Percentiles rank a stretch among this genome's conserved stretches.
Conservation (phyloP, 2,329 filamentous ascomycete species). For the Fusarium nodosum region DNA sequence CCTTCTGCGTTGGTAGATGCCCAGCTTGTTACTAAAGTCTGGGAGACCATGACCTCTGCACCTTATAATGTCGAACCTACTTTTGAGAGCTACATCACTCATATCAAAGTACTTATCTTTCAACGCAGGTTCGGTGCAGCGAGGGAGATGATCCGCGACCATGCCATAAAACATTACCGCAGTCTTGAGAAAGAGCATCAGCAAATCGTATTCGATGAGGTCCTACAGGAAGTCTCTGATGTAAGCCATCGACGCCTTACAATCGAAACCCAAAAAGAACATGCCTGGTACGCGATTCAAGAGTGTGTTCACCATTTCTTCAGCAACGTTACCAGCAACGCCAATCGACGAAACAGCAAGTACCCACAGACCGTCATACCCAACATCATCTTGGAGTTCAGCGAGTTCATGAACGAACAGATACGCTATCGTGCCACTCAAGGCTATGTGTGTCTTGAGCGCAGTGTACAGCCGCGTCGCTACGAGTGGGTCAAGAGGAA, state of each 20-base stretch:
- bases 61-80: conserved; percentile 70
- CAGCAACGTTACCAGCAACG: conserved; percentile 43
- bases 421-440: conserved; percentile 54
- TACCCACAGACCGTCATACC: conserved; percentile 49
- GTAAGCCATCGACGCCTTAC: conserved; percentile 47
- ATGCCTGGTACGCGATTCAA: conserved; percentile 52
- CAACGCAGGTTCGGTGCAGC: conserved; percentile 50
- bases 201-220: conserved; percentile 52
- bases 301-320: conserved; percentile 50
- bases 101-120: conserved; percentile 58
- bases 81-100: conserved; percentile 67
- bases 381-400: conserved; percentile 53
- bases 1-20: conserved; percentile 54
- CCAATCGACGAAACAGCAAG: conserved; percentile 39
- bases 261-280: conserved; percentile 52
- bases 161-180: conserved; percentile 58
- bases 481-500: conserved; percentile 41
- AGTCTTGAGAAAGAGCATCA: conserved; percentile 46
- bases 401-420: conserved; percentile 52
- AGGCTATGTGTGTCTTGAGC: conserved; percentile 49
- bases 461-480: conserved; percentile 40
- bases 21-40: conserved; percentile 66
- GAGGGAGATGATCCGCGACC: conserved; percentile 56
- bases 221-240: conserved; percentile 46
- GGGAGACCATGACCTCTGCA: conserved; percentile 69